Evolutionary conservation across 2,329 filamentous ascomycete genomes (phyloP), one percentile per base, ranked within the genome.

Genomic region (Pseudogymnoascus sp.): DNA sequence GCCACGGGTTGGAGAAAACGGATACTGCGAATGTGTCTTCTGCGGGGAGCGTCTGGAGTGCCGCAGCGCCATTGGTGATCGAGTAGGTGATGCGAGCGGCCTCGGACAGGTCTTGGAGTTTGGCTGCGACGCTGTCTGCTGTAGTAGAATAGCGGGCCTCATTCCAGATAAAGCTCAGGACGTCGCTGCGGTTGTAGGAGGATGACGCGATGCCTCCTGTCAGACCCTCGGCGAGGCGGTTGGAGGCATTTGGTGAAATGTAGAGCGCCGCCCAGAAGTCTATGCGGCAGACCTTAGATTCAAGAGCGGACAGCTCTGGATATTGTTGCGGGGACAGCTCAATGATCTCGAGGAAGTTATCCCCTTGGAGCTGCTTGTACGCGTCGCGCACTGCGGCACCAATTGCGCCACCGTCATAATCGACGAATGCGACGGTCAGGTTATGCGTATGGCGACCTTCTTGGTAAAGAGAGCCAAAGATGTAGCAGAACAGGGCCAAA

Each of bases 361-460:
- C 62, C n/a, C 66, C 71, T 59, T 75, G 65, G 1, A 77, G 53
- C 5, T 62, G 64, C 14, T 68, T 42, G 62, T 76, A 76, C n/a
- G 76, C 74, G 6, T 65, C 63, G 10, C 69, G 66, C 3, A 78
- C 63, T 1, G 75, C 68, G 4, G 67, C 21, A 26, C 76, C 75
- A 35, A 78, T 68, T 3, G 78, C 70, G 59, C 78, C 77, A 4
- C 81, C 81, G 69, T 89, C 86, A 66, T 88, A 86, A 70, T 87
- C 83, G 29, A 88, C 85, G 1, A 87, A 80, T 65, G 82, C 80
- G 7, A 88, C 76, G 2, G 76, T 77, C 7, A 88, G 72, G 0
- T 75, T 73, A 2, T 73, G 74, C n/a, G 81, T 73, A 62, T 71
- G 70, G 4, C 63, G 38, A 0, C 38, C 62, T 13, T 70, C 67